Conservation (phyloP, 495 filamentous ascomycete genomes). For the Podospora pseudocomata region DNA sequence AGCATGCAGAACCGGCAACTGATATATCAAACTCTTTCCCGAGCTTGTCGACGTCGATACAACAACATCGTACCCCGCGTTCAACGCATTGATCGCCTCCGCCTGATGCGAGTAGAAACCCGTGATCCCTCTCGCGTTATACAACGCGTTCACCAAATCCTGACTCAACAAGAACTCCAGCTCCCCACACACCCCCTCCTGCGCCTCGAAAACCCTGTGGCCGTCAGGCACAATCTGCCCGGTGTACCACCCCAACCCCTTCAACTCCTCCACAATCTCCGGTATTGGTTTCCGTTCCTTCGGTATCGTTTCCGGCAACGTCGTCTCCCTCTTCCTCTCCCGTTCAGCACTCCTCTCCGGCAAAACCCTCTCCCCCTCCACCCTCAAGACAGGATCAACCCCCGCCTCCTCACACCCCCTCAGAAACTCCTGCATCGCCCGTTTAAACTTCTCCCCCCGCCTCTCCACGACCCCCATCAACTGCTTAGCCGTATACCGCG, state of each 20-base stretch:
- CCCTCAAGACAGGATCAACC: conserved; percentile 62
- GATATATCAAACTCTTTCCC: conserved; percentile 95
- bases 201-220: conserved; percentile 87
- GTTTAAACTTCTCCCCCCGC: conserved; percentile 77
- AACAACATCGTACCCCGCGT: conserved; percentile 82
- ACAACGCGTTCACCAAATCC: conserved; percentile 87
- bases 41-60: conserved; percentile 94
- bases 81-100: conserved; percentile 87
- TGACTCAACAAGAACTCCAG: conserved; percentile 85
- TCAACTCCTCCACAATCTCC: conserved; percentile 83
- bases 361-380: conserved; percentile 50
- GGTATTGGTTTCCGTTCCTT: conserved; percentile 76
- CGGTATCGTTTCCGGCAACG: conserved; percentile 67
- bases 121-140: conserved; percentile 81
- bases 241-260: conserved; percentile 77
- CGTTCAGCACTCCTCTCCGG: conserved; percentile 33
- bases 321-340: conserved; percentile 21
- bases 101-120: conserved; percentile 92
- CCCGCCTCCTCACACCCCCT: conserved; percentile 63
- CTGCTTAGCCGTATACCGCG: conserved; percentile 87
- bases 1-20: conserved; percentile 85
- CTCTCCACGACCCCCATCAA: conserved; percentile 90
- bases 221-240: conserved; percentile 93
- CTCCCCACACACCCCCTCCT: conserved; percentile 77
- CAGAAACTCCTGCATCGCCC: conserved; percentile 73